Percentiles rank a stretch among this genome's conserved stretches.
Evolutionary conservation across 78 protist species (phyloP).

Genomic region (Emiliania huxleyi): DNA sequence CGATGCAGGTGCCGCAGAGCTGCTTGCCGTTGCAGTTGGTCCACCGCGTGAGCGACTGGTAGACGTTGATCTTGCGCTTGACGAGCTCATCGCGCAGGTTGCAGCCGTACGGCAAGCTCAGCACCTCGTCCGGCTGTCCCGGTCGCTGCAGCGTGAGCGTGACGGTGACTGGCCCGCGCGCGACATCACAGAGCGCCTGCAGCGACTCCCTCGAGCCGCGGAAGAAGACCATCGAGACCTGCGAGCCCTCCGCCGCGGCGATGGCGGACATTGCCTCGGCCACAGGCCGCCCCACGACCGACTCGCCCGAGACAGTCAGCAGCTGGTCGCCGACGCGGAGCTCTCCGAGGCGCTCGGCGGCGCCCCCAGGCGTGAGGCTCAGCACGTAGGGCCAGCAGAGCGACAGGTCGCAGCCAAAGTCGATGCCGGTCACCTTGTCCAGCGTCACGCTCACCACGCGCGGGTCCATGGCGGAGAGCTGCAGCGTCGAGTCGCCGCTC

Average conservation of each 20-base stretch:
- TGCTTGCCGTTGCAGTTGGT: conserved; percentile 18
- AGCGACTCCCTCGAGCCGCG: neutral
- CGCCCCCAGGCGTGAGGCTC: neutral
- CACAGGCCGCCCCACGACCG: neutral
- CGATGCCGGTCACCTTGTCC: neutral
- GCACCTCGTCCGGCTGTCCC: neutral
- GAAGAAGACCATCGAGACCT: neutral
- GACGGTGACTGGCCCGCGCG: neutral
- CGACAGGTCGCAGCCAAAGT: neutral
- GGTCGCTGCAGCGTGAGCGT: neutral
- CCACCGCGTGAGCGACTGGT: conserved; percentile 12
- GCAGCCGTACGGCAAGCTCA: neutral
- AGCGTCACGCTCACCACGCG: neutral
- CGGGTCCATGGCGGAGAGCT: neutral
- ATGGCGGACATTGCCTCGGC: neutral
- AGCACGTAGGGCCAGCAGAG: conserved; percentile 19
- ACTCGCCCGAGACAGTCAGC: neutral
- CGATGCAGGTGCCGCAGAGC: conserved; percentile 33
- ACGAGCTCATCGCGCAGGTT: conserved; percentile 12
- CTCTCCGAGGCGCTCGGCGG: neutral
- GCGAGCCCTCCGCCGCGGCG: neutral
- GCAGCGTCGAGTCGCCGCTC: too few species aligned
- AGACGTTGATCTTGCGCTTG: neutral
- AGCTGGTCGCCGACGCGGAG: neutral
- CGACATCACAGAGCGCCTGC: neutral